A percentile compares a stretch with the other conserved stretches of the same genome.
Evolutionary conservation across 345 rosid species (phyloP).

Genomic region (Clausena lansium): DNA sequence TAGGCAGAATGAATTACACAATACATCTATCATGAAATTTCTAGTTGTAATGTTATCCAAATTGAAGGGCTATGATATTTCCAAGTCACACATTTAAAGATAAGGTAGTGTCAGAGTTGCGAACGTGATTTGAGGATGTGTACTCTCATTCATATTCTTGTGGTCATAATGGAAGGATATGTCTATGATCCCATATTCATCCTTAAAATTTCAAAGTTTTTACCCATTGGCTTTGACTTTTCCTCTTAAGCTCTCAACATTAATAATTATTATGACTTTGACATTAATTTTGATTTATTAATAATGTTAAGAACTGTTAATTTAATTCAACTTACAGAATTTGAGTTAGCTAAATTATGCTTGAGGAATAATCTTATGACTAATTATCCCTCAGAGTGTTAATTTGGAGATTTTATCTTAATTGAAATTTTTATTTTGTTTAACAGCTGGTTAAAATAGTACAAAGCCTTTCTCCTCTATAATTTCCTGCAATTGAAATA

Average conservation of each 20-base stretch:
- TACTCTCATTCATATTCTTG: background rate
- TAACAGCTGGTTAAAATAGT: too few species aligned
- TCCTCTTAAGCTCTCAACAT: too few species aligned
- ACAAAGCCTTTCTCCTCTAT: too few species aligned
- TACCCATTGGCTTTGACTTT: background rate
- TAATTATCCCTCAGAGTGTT: too few species aligned
- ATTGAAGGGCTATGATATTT: constrained; percentile 16
- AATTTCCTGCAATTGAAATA: too few species aligned
- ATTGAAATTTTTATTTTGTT: too few species aligned
- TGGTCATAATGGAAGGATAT: background rate
- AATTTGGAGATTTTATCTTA: too few species aligned
- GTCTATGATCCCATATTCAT: background rate
- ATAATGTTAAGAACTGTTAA: background rate
- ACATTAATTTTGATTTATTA: background rate
- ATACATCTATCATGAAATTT: background rate
- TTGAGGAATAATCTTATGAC: too few species aligned
- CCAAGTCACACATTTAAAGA: constrained; percentile 15
- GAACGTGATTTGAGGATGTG: background rate
- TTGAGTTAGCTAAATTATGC: too few species aligned
- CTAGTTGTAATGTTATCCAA: constrained; percentile 11
- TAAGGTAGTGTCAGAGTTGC: constrained; percentile 21
- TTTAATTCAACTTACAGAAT: too few species aligned
- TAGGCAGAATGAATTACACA: background rate
- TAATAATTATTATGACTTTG: too few species aligned
- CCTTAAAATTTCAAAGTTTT: background rate